Percentiles rank a stretch among this genome's conserved stretches.
These are phyloP conservation scores for Euphrasia arctica DNA, from an alignment of 305 asterid species.

Conservation along the genomic window DNA sequence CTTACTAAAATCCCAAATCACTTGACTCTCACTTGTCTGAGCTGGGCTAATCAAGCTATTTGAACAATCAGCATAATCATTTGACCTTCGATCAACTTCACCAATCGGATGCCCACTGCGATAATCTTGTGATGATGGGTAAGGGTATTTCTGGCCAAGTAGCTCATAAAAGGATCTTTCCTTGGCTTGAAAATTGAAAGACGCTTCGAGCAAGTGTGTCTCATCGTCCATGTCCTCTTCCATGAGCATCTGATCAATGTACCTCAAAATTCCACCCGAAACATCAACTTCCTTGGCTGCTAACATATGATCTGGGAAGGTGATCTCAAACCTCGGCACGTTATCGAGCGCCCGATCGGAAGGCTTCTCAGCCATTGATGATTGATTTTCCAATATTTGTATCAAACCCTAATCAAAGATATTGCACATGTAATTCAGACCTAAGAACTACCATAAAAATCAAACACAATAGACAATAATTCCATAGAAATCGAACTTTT, in stretches of 20 bases:
- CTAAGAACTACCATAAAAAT: too few relatives aligned
- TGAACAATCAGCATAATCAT: background rate
- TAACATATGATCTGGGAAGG: background rate
- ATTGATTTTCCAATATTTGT: too few relatives aligned
- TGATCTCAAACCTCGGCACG: background rate
- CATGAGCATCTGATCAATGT: slow-evolving; percentile 6
- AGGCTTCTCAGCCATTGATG: background rate
- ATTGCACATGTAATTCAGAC: too few relatives aligned
- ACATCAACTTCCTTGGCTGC: background rate
- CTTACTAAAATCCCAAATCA: background rate
- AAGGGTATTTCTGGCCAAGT: background rate
- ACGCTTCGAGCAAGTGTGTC: background rate
- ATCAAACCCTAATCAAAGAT: too few relatives aligned
- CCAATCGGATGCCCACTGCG: background rate
- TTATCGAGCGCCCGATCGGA: background rate
- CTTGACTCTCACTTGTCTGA: background rate
- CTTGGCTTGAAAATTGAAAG: background rate
- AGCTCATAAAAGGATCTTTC: background rate
- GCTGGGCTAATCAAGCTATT: background rate
- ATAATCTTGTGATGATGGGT: background rate
- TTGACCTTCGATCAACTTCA: background rate
- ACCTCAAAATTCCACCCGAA: background rate
- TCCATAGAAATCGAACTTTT: too few relatives aligned
- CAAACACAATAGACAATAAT: too few relatives aligned
- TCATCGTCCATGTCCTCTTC: background rate